Evolutionary conservation across 1,139 yeast species (phyloP).

Genomic region (Scheffersomyces segobiensis): DNA sequence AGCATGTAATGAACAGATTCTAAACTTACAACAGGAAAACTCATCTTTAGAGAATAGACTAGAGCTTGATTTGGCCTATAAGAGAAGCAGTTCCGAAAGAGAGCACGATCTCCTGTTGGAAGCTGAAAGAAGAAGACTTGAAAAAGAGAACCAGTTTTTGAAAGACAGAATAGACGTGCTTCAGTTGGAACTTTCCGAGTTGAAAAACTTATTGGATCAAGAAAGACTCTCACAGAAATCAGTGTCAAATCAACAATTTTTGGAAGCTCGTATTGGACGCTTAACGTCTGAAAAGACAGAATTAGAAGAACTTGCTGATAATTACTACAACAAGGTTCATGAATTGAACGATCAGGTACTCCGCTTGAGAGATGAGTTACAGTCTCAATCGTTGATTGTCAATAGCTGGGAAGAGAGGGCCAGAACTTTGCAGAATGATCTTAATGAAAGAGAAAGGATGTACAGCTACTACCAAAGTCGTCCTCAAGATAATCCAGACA

Average conservation of each 20-base stretch:
- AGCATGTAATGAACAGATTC: neutral
- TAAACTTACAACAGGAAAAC: neutral
- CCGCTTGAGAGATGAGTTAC: conserved; percentile 5
- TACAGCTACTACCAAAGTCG: conserved; percentile 29
- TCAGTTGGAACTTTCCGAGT: conserved; percentile 1
- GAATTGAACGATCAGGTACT: conserved; percentile 8
- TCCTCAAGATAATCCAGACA: conserved; percentile 25
- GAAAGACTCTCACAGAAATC: conserved; percentile 10
- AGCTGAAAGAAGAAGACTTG: conserved; percentile 5
- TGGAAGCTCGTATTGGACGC: conserved; percentile 20
- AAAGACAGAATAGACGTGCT: conserved; percentile 2
- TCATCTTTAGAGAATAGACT: neutral
- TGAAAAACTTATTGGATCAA: neutral
- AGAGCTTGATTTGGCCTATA: neutral
- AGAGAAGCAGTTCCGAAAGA: neutral
- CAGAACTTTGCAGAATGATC: conserved; percentile 22
- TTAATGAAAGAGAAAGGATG: conserved; percentile 33
- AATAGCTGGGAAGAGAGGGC: conserved; percentile 17
- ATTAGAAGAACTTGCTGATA: conserved; percentile 12
- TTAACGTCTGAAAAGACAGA: conserved; percentile 25
- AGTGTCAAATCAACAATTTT: conserved; percentile 21
- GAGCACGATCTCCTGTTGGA: neutral
- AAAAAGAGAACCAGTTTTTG: conserved; percentile 5
- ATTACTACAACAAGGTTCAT: conserved; percentile 4
- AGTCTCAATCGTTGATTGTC: conserved; percentile 7